phyloP scores from a whole-genome alignment of 1,139 yeast species.

The Nakaseomyces kungkrabaensis region DNA sequence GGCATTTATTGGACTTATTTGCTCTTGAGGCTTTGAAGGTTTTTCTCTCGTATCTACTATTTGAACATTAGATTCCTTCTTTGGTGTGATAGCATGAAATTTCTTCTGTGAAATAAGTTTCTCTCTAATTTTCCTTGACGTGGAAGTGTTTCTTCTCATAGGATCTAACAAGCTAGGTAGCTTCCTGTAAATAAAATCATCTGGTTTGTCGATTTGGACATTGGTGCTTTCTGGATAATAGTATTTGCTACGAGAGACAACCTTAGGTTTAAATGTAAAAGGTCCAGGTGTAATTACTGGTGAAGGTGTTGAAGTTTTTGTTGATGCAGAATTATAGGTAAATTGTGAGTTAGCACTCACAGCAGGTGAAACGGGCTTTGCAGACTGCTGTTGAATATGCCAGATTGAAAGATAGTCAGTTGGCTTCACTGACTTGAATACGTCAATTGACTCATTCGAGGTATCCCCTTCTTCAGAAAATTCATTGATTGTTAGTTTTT shows the following conservation, averaged over 20 bases:
- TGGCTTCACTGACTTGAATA: slow-evolving; percentile 33
- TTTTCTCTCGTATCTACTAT: background rate
- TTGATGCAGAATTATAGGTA: slow-evolving; percentile 14
- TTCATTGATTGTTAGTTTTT: slow-evolving; percentile 20
- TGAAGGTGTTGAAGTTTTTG: slow-evolving; percentile 9
- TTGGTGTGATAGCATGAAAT: background rate
- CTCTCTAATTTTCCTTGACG: slow-evolving; percentile 17
- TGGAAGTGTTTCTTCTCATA: slow-evolving; percentile 15
- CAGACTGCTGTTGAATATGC: slow-evolving; percentile 31
- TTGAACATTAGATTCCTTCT: background rate
- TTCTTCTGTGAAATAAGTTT: slow-evolving; percentile 4
- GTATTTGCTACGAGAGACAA: slow-evolving; percentile 12
- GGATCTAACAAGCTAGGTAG: slow-evolving; percentile 18
- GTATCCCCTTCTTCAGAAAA: slow-evolving; percentile 19
- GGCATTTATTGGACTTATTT: background rate
- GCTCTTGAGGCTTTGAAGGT: background rate
- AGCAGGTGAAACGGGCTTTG: slow-evolving; percentile 25
- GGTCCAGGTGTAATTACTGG: background rate
- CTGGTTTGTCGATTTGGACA: slow-evolving; percentile 5
- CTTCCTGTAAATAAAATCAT: slow-evolving; percentile 7
- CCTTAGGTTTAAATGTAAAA: slow-evolving; percentile 14
- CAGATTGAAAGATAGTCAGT: slow-evolving; percentile 26
- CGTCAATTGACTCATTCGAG: slow-evolving; percentile 40
- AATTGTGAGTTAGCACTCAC: slow-evolving; percentile 23
- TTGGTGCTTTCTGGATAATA: slow-evolving; percentile 5